These are phyloP conservation scores for Chalciporus chontae DNA, from an alignment of 768 basidiomycete genomes.

Conservation along the genomic window DNA sequence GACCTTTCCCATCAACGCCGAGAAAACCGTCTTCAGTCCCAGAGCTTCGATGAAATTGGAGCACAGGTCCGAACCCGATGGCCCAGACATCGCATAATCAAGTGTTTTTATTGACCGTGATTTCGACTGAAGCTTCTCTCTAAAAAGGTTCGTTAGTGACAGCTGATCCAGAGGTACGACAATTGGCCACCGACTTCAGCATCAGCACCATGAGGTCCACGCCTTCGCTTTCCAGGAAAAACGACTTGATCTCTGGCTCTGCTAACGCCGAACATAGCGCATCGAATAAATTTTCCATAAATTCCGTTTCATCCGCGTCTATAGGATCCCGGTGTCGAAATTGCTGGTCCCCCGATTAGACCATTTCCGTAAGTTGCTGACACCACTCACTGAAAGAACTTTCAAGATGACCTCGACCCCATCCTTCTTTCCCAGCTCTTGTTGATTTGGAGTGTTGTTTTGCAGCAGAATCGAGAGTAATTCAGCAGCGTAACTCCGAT, in stretches of 20 bases:
- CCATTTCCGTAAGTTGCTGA: neutral
- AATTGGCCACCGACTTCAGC: slow-evolving; percentile 70
- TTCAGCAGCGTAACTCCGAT: slow-evolving; percentile 91
- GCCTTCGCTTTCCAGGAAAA: slow-evolving; percentile 89
- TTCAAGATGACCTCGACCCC: slow-evolving; percentile 78
- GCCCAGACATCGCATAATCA: slow-evolving; percentile 85
- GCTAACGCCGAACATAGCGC: slow-evolving; percentile 79
- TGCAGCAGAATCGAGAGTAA: slow-evolving; percentile 89
- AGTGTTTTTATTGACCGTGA: slow-evolving; percentile 87
- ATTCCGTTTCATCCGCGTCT: slow-evolving; percentile 89
- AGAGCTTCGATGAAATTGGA: slow-evolving; percentile 83
- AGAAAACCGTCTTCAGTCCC: slow-evolving; percentile 88
- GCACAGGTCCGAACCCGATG: slow-evolving; percentile 65
- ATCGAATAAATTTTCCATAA: slow-evolving; percentile 97
- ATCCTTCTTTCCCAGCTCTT: slow-evolving; percentile 65
- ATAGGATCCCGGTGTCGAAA: slow-evolving; percentile 82
- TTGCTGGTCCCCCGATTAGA: slow-evolving; percentile 49
- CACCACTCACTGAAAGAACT: slow-evolving; percentile 68
- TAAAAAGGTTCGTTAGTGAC: slow-evolving; percentile 28
- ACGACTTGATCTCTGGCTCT: slow-evolving; percentile 72
- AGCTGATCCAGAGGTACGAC: neutral
- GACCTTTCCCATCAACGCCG: slow-evolving; percentile 93
- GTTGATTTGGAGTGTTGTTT: slow-evolving; percentile 62
- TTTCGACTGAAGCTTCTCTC: slow-evolving; percentile 79
- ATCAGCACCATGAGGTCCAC: slow-evolving; percentile 97